These are phyloP conservation scores for Pseudogymnoascus pannorum DNA, from an alignment of 2,329 filamentous ascomycete species.

Conservation along the genomic window DNA sequence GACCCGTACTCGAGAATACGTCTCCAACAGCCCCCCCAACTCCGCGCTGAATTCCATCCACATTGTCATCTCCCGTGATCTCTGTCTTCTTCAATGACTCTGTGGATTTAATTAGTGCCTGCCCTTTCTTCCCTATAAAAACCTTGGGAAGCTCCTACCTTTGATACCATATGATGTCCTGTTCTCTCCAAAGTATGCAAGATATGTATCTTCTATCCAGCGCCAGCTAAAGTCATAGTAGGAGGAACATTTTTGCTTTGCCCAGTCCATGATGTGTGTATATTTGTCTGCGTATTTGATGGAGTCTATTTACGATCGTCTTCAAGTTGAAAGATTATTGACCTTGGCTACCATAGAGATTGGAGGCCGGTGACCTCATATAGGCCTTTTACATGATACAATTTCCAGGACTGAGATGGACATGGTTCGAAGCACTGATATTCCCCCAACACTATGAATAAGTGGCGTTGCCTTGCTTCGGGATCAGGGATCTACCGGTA, in stretches of 20 bases:
- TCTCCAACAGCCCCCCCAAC: constrained; percentile 20
- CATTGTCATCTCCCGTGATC: constrained; percentile 23
- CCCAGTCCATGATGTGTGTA: constrained; percentile 10
- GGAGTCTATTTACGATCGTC: not conserved
- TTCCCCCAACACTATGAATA: not conserved
- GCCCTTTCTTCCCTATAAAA: not conserved
- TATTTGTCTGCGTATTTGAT: not conserved
- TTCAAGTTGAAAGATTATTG: not conserved
- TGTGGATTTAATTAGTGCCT: constrained; percentile 7
- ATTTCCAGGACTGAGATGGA: not conserved
- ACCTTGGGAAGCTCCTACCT: constrained; percentile 15
- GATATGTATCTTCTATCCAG: constrained; percentile 27
- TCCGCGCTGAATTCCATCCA: constrained; percentile 21
- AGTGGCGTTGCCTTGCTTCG: not conserved
- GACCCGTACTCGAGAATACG: constrained; percentile 15
- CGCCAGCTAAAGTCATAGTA: constrained; percentile 21
- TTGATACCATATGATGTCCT: constrained; percentile 23
- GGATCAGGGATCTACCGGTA: not conserved
- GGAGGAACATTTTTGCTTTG: constrained; percentile 3
- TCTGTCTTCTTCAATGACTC: constrained; percentile 22
- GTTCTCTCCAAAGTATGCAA: constrained; percentile 26
- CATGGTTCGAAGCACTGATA: not conserved
- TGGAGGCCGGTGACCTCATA: constrained; percentile 3
- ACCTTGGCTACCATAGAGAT: not conserved
- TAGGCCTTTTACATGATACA: not conserved